These are phyloP conservation scores for Phytopythium ostracodes DNA, from an alignment of 352 stramenopile genomes.

Conservation along the genomic window DNA sequence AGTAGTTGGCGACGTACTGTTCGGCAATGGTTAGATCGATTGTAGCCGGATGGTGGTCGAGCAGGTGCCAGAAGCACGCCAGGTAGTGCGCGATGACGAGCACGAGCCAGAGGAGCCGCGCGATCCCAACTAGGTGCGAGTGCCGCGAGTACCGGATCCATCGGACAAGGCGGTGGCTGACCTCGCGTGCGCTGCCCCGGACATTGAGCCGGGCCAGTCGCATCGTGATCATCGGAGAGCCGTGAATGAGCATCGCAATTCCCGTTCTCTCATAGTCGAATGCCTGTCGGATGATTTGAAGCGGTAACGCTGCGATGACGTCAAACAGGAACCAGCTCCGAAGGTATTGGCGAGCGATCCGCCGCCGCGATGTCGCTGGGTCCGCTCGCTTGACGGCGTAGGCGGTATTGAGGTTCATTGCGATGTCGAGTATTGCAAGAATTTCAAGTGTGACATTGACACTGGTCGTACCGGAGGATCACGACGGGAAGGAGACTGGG, in stretches of 20 bases:
- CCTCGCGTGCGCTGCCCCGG: slow-evolving; percentile 14
- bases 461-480: background rate
- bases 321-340: slow-evolving; percentile 13
- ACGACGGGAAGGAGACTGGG: slow-evolving; percentile 1
- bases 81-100: slow-evolving; percentile 45
- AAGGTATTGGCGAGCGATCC: slow-evolving; percentile 12
- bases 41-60: slow-evolving; percentile 10
- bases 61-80: slow-evolving; percentile 45
- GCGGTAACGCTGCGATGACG: slow-evolving; percentile 6
- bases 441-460: slow-evolving; percentile 9
- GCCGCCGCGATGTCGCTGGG: slow-evolving; percentile 11
- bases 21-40: background rate
- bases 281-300: slow-evolving; percentile 5
- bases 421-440: slow-evolving; percentile 4
- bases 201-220: slow-evolving; percentile 9
- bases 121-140: slow-evolving; percentile 35
- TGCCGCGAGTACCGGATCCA: slow-evolving; percentile 31
- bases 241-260: slow-evolving; percentile 18
- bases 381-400: slow-evolving; percentile 6
- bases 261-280: too few species aligned
- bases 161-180: slow-evolving; percentile 18
- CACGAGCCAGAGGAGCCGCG: slow-evolving; percentile 29
- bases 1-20: slow-evolving; percentile 30
- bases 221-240: slow-evolving; percentile 19
- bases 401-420: slow-evolving; percentile 19